These are phyloP conservation scores for Eucommia ulmoides DNA, from an alignment of 257 asterid species.

Conservation along the genomic window DNA sequence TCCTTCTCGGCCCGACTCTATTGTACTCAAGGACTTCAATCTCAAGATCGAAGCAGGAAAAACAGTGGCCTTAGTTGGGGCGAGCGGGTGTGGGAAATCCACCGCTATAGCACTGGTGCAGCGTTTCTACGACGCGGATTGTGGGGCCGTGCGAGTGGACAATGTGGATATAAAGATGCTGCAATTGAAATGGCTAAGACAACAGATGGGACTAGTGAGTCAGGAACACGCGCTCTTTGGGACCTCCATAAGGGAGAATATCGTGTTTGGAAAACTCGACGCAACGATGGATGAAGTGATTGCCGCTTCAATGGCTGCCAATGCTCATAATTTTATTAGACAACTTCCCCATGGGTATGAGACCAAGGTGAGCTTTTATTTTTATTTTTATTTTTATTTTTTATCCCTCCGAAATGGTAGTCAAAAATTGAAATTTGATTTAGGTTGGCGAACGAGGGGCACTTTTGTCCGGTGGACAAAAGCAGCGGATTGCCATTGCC, in stretches of 20 bases:
- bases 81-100: constrained; percentile 90
- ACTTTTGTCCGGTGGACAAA: constrained; percentile 76
- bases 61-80: constrained; percentile 77
- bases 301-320: constrained; percentile 75
- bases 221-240: constrained; percentile 89
- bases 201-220: constrained; percentile 77
- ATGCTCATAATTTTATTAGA: constrained; percentile 72
- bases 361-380: constrained; percentile 54
- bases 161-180: constrained; percentile 44
- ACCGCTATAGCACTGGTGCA: constrained; percentile 63
- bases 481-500: constrained; percentile 83
- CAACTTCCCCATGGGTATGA: constrained; percentile 77
- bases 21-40: constrained; percentile 47
- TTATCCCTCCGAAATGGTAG: too few species aligned
- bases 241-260: constrained; percentile 57
- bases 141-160: constrained; percentile 51
- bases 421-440: neutral
- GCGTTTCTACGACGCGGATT: constrained; percentile 52
- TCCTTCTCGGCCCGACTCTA: constrained; percentile 56
- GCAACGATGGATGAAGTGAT: constrained; percentile 65
- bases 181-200: constrained; percentile 69
- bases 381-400: too few species aligned
- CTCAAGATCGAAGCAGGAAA: constrained; percentile 65
- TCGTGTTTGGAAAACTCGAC: constrained; percentile 61
- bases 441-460: constrained; percentile 91